Conservation (phyloP, 2,329 filamentous ascomycete species). For the Coniella vitis region DNA sequence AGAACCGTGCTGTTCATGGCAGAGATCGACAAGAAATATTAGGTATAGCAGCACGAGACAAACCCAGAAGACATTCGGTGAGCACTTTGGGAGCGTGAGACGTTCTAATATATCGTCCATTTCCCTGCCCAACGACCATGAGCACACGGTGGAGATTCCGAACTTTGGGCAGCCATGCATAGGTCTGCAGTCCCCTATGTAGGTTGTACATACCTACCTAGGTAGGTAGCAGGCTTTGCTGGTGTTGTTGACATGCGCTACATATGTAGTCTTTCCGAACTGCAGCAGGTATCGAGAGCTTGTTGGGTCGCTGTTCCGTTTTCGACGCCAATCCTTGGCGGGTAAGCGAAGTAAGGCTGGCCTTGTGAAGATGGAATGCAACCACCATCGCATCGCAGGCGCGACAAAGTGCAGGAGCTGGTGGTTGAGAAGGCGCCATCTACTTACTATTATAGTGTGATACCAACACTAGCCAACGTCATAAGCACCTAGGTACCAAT, state of each 20-base stretch:
- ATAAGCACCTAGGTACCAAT: too few relatives aligned
- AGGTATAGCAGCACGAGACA: not conserved
- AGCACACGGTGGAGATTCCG: not conserved
- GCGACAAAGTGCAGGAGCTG: too few relatives aligned
- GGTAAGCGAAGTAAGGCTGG: too few relatives aligned
- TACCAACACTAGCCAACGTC: too few relatives aligned
- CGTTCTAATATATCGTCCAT: not conserved
- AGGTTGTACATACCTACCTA: not conserved
- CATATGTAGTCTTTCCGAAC: not conserved
- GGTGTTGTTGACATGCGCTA: not conserved
- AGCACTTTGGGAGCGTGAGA: conserved; percentile 1
- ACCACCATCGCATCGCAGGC: too few relatives aligned
- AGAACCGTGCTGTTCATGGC: not conserved
- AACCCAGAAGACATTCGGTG: not conserved
- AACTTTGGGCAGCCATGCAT: conserved; percentile 8
- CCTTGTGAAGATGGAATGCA: too few relatives aligned
- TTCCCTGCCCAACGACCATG: not conserved
- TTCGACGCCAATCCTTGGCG: too few relatives aligned
- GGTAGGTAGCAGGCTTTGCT: not conserved
- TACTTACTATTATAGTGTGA: too few relatives aligned
- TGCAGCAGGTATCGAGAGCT: too few relatives aligned
- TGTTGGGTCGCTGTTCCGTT: too few relatives aligned
- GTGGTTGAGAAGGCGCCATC: too few relatives aligned
- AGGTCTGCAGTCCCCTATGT: not conserved
- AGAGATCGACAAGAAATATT: not conserved